A percentile compares a stretch with the other conserved stretches of the same genome.
phyloP scores from a whole-genome alignment of 1,139 yeast genomes.

The Yarrowia galli region DNA sequence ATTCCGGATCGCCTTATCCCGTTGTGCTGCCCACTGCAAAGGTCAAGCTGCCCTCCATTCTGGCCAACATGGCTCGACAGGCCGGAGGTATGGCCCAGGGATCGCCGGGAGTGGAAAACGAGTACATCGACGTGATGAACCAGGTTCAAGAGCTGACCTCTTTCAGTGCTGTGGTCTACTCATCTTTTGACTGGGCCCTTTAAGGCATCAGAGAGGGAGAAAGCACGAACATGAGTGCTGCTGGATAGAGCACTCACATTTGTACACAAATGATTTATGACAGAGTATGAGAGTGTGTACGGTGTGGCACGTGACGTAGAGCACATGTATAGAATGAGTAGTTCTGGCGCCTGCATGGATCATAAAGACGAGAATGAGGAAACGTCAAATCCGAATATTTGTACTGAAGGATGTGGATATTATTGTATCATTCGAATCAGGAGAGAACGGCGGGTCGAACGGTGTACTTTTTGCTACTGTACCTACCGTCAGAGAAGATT shows the following conservation, averaged over 20 bases:
- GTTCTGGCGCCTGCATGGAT: too few relatives aligned
- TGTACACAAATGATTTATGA: constrained; percentile 16
- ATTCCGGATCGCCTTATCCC: constrained; percentile 41
- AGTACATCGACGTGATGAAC: constrained; percentile 57
- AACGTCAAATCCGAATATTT: too few relatives aligned
- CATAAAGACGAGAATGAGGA: too few relatives aligned
- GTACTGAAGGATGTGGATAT: too few relatives aligned
- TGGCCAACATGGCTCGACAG: constrained; percentile 73
- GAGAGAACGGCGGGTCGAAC: too few relatives aligned
- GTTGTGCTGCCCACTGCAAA: constrained; percentile 45
- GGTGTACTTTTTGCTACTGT: too few relatives aligned
- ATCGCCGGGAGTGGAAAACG: constrained; percentile 58
- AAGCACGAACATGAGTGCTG: neutral
- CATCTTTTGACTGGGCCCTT: constrained; percentile 65
- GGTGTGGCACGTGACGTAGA: too few relatives aligned
- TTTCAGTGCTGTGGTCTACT: constrained; percentile 87
- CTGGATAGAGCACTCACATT: neutral
- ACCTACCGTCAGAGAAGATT: too few relatives aligned
- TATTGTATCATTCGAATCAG: too few relatives aligned
- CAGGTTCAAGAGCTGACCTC: constrained; percentile 75
- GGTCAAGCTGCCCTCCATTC: constrained; percentile 70
- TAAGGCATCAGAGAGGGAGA: neutral
- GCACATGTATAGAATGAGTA: too few relatives aligned
- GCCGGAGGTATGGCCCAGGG: constrained; percentile 61
- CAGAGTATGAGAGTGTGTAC: too few relatives aligned